These are phyloP conservation scores for Populus hybrid DNA, from an alignment of 441 rosid genomes.

Conservation along the genomic window DNA sequence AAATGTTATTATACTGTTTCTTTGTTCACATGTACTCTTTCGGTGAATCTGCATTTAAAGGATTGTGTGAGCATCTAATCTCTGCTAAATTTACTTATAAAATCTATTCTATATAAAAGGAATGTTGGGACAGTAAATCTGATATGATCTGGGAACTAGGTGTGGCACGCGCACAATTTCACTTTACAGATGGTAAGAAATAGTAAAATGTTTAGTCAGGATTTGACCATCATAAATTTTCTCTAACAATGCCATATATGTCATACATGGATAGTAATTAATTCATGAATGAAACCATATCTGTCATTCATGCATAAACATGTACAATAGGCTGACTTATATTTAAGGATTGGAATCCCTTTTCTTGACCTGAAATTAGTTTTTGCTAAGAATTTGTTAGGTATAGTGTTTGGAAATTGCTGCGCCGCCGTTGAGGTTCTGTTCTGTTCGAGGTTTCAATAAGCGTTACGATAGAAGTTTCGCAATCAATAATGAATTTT, in stretches of 20 bases:
- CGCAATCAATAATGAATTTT: neutral
- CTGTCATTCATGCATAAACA: neutral
- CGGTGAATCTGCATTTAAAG: slow-evolving; percentile 13
- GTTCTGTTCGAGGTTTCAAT: neutral
- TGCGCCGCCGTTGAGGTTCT: neutral
- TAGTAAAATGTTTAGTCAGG: neutral
- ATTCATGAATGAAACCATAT: neutral
- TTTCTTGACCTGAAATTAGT: neutral
- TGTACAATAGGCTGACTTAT: neutral
- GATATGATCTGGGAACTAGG: neutral
- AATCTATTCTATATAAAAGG: neutral
- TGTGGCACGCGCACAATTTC: neutral
- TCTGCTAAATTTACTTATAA: neutral
- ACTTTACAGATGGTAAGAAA: neutral
- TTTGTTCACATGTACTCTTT: slow-evolving; percentile 13
- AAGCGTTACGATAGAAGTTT: neutral
- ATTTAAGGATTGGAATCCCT: neutral
- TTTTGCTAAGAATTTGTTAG: neutral
- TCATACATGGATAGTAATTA: neutral
- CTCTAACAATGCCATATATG: neutral
- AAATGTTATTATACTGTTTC: neutral
- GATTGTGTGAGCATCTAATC: neutral
- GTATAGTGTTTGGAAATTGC: neutral
- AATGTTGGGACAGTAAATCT: neutral
- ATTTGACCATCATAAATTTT: neutral